phyloP scores from a whole-genome alignment of 164 flowering plant genomes.

The Sedum album region DNA sequence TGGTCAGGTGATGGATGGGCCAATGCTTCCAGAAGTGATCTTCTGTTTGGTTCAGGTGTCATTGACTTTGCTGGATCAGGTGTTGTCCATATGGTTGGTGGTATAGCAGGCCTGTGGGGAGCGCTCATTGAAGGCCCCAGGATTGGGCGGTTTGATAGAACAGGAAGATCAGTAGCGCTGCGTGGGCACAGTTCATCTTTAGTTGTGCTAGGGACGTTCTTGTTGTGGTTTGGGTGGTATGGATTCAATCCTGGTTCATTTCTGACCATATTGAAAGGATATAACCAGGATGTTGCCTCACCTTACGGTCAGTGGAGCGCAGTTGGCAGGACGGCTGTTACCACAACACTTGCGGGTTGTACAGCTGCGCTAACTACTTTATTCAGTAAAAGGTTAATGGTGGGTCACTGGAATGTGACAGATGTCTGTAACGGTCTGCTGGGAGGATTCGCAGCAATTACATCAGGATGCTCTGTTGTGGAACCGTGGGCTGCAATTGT shows the following conservation, averaged over 20 bases:
- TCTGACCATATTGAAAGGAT: background rate
- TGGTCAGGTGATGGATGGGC: conserved; percentile 31
- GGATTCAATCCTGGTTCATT: conserved; percentile 27
- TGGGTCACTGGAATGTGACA: conserved; percentile 22
- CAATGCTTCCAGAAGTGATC: conserved; percentile 11
- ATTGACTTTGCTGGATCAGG: conserved; percentile 32
- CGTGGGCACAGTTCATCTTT: conserved; percentile 26
- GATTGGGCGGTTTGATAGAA: conserved; percentile 17
- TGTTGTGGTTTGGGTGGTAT: conserved; percentile 12
- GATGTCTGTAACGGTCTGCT: conserved; percentile 25
- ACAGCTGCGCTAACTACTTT: conserved; percentile 10
- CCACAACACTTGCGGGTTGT: background rate
- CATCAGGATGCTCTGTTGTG: conserved; percentile 16
- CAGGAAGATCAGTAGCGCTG: conserved; percentile 21
- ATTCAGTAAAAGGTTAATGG: conserved; percentile 18
- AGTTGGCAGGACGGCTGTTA: background rate
- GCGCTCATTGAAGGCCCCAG: background rate
- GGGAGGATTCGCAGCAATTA: conserved; percentile 26
- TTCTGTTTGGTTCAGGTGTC: conserved; percentile 26
- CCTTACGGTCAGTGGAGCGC: background rate
- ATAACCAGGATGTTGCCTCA: background rate
- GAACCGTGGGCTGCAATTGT: background rate
- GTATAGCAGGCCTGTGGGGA: background rate
- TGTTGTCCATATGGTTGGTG: conserved; percentile 8
- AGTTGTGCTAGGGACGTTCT: conserved; percentile 24